Evolutionary conservation across 225 moss, liverwort and hornwort genomes (phyloP).

Genomic region (Pseudoscleropodium purum): DNA sequence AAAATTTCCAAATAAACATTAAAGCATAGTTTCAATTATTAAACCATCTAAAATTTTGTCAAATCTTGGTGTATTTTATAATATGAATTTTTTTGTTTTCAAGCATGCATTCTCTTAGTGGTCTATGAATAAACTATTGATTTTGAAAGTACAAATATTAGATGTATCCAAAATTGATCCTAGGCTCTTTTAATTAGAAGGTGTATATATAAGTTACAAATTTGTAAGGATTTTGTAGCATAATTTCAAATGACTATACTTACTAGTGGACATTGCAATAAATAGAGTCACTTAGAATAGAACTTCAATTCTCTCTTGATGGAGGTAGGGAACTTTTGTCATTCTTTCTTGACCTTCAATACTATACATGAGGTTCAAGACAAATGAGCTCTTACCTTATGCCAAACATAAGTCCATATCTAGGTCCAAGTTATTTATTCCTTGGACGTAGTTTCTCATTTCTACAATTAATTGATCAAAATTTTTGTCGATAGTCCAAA

Average conservation of each 20-base stretch:
- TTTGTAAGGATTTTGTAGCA: neutral
- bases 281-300: neutral
- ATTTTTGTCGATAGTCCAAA: neutral
- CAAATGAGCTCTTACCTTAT: neutral
- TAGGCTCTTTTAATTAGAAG: neutral
- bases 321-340: too few relatives aligned
- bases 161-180: neutral
- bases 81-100: too few relatives aligned
- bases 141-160: neutral
- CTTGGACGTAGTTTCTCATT: neutral
- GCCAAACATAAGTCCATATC: neutral
- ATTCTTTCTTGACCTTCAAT: too few relatives aligned
- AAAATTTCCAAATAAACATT: neutral
- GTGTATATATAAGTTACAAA: neutral
- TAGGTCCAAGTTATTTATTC: neutral
- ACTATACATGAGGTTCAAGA: too few relatives aligned
- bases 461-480: neutral
- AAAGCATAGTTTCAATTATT: neutral
- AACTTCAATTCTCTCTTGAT: too few relatives aligned
- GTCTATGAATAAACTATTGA: too few relatives aligned
- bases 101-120: too few relatives aligned
- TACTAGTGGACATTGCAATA: fast-evolving
- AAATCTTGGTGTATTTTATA: too few relatives aligned
- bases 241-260: neutral
- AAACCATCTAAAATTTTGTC: too few relatives aligned